Conservation (phyloP, 2,329 filamentous ascomycete species). For the Ascochyta koolunga region DNA sequence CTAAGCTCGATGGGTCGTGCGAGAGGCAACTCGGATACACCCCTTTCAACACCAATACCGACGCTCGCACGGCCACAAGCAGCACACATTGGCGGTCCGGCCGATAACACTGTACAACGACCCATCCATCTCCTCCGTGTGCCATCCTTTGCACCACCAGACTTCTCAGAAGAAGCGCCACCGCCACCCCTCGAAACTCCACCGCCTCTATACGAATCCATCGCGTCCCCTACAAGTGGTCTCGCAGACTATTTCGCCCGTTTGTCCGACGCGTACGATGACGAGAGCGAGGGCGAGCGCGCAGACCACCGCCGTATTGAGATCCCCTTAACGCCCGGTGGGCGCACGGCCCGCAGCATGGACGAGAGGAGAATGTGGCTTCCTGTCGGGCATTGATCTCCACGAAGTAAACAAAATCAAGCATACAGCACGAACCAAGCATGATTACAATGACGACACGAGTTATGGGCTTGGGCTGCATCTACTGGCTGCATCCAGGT, state of each 20-base stretch:
- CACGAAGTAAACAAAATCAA: background rate
- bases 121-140: conserved; percentile 84
- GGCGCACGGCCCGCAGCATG: conserved; percentile 67
- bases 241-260: conserved; percentile 88
- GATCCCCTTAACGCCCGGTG: conserved; percentile 68
- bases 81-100: conserved; percentile 54
- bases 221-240: conserved; percentile 73
- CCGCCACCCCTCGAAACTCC: conserved; percentile 78
- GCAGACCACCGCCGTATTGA: conserved; percentile 55
- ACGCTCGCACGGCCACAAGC: conserved; percentile 59
- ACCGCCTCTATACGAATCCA: conserved; percentile 81
- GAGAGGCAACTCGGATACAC: conserved; percentile 34
- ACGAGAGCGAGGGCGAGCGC: conserved; percentile 62
- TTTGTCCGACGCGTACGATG: conserved; percentile 68
- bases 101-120: conserved; percentile 59
- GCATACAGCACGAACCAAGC: background rate
- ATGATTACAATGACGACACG: conserved; percentile 25
- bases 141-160: conserved; percentile 86
- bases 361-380: conserved; percentile 66
- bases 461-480: conserved; percentile 9
- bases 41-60: conserved; percentile 44
- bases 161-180: conserved; percentile 81
- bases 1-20: conserved; percentile 61
- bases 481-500: conserved; percentile 5
- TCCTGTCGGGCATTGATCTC: conserved; percentile 46